A percentile compares a stretch with the other conserved stretches of the same genome.
These are phyloP conservation scores for Carex kokanica DNA, from an alignment of 176 grass and related monocot genomes.

Conservation along the genomic window DNA sequence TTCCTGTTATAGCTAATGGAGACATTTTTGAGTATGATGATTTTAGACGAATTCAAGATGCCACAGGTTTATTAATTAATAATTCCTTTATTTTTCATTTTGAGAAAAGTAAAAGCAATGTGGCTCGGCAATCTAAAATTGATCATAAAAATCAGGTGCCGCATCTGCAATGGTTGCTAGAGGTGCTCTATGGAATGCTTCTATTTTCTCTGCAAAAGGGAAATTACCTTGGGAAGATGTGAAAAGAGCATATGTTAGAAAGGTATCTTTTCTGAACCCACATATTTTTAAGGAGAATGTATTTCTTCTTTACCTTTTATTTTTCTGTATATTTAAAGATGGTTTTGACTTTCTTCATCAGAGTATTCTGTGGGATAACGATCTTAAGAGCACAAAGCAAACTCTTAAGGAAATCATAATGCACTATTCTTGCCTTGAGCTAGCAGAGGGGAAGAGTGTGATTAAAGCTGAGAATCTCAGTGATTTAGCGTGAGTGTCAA, in stretches of 20 bases:
- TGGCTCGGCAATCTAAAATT: neutral
- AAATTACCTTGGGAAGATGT: conserved; percentile 74
- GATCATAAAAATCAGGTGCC: conserved; percentile 49
- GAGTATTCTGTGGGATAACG: conserved; percentile 98
- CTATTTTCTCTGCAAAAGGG: conserved; percentile 70
- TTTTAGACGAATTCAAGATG: conserved; percentile 76
- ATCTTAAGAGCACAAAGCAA: conserved; percentile 91
- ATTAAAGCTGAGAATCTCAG: conserved; percentile 59
- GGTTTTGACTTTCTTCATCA: conserved; percentile 32
- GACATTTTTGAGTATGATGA: conserved; percentile 93
- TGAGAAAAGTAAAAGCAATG: neutral
- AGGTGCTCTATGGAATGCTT: conserved; percentile 95
- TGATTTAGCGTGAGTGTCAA: conserved; percentile 73
- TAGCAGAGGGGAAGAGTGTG: conserved; percentile 77
- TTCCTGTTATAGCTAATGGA: conserved; percentile 98
- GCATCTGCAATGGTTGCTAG: conserved; percentile 89
- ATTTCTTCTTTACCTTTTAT: neutral
- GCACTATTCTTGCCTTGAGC: conserved; percentile 83
- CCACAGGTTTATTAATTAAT: conserved; percentile 51
- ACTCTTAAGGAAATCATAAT: conserved; percentile 95
- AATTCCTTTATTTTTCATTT: conserved; percentile 1
- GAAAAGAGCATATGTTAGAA: conserved; percentile 89
- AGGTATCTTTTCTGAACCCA: conserved; percentile 44
- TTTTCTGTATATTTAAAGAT: conserved; percentile 17
- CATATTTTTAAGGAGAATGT: neutral